Conservation (phyloP, 371 early-diverging fungal genomes). For the Zopfochytrium polystomum region DNA sequence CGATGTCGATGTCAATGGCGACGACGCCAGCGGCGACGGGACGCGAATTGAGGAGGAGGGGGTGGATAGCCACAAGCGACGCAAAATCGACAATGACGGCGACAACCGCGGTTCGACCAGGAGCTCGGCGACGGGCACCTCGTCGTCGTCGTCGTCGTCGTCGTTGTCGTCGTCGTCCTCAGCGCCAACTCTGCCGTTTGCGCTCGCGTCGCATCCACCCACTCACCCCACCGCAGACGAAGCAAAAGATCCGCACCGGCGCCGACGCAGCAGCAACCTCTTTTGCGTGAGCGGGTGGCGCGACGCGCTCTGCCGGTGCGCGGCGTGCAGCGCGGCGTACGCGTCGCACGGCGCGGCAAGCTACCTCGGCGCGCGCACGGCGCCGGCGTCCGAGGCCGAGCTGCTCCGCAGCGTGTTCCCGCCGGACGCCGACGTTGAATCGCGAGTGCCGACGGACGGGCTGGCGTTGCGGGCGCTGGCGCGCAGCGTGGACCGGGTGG, state of each 20-base stretch:
- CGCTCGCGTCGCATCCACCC: background rate
- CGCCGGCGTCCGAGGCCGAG: background rate
- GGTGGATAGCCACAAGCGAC: no score
- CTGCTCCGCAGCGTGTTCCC: background rate
- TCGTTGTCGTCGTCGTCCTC: no score
- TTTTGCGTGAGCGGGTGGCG: constrained; percentile 57
- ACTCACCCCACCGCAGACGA: background rate
- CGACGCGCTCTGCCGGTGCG: constrained; percentile 42
- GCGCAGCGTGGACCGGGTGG: constrained; percentile 64
- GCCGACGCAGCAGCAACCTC: constrained; percentile 32
- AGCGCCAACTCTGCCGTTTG: background rate
- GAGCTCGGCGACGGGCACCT: no score
- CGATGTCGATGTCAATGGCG: no score
- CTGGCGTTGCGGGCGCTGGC: constrained; percentile 69
- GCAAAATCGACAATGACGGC: no score
- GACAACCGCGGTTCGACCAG: no score
- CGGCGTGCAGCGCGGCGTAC: constrained; percentile 17
- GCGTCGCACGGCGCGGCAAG: constrained; percentile 16
- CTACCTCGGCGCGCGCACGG: background rate
- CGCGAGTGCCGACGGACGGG: constrained; percentile 59
- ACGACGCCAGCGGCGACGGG: no score
- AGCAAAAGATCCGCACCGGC: background rate
- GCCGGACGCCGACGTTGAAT: constrained; percentile 14
- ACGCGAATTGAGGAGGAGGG: constrained; percentile 1
- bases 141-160: no score